Conservation (phyloP, 176 grass and related monocot species). For the Juncus effusus region DNA sequence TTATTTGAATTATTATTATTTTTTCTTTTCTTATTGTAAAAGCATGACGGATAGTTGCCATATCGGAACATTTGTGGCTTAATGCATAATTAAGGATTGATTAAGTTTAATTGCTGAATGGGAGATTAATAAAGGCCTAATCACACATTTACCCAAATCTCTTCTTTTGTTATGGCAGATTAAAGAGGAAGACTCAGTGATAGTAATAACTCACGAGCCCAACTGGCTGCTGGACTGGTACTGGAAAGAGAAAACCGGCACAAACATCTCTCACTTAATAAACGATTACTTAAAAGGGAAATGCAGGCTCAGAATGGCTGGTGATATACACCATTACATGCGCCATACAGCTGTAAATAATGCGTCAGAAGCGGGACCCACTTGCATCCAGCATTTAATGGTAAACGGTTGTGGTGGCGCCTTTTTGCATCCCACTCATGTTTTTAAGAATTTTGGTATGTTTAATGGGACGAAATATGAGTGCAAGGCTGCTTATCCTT, state of each 20-base stretch:
- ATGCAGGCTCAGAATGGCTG: slow-evolving; percentile 90
- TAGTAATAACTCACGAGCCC: slow-evolving; percentile 84
- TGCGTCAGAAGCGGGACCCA: slow-evolving; percentile 42
- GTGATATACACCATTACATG: slow-evolving; percentile 97
- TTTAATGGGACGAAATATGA: slow-evolving; percentile 70
- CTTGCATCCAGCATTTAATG: slow-evolving; percentile 73
- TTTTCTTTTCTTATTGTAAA: too few species aligned
- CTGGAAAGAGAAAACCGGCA: slow-evolving; percentile 78
- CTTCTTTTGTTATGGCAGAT: slow-evolving; percentile 42
- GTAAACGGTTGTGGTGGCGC: slow-evolving; percentile 95
- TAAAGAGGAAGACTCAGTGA: slow-evolving; percentile 73
- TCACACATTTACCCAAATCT: too few species aligned
- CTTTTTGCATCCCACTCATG: slow-evolving; percentile 95
- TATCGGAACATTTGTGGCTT: too few species aligned
- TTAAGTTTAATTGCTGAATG: too few species aligned
- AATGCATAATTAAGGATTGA: too few species aligned
- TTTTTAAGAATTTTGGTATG: slow-evolving; percentile 69
- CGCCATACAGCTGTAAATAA: slow-evolving; percentile 52
- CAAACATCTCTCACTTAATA: slow-evolving; percentile 82
- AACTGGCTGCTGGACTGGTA: slow-evolving; percentile 99
- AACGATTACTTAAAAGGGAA: slow-evolving; percentile 74
- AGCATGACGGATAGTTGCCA: too few species aligned
- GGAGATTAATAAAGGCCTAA: too few species aligned
- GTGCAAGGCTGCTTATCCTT: slow-evolving; percentile 83
- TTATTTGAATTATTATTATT: too few species aligned